These are phyloP conservation scores for Gracilaria caudata DNA, from an alignment of 23 red algal species.

Conservation along the genomic window DNA sequence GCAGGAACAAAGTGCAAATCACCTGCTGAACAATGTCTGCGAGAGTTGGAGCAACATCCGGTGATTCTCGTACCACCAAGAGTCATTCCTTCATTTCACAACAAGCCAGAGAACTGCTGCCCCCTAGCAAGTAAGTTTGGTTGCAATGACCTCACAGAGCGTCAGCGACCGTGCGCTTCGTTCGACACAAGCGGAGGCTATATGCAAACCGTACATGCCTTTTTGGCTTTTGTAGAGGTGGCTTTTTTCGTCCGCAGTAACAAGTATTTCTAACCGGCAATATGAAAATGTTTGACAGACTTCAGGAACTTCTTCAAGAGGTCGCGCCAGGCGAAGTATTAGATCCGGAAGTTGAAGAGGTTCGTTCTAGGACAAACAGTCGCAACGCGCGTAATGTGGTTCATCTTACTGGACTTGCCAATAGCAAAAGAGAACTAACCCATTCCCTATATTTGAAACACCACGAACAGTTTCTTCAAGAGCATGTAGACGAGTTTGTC, in stretches of 20 bases:
- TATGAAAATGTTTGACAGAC: conserved; percentile 26
- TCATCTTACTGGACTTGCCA: background rate
- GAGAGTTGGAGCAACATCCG: conserved; percentile 43
- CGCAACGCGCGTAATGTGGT: background rate
- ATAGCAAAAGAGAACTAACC: background rate
- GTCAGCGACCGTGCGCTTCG: background rate
- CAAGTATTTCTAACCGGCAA: conserved; percentile 11
- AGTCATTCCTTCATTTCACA: background rate
- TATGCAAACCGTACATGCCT: background rate
- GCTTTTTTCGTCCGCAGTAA: background rate
- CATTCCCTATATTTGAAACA: background rate
- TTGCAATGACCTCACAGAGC: background rate
- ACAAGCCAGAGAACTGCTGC: conserved; percentile 32
- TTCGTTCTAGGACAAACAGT: background rate
- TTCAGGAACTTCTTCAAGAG: conserved; percentile 76
- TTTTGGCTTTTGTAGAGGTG: background rate
- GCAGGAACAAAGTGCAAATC: background rate
- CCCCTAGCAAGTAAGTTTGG: conserved; percentile 20
- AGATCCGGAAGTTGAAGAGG: conserved; percentile 84
- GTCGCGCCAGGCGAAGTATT: conserved; percentile 87
- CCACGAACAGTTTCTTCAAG: conserved; percentile 80
- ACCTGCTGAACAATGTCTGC: conserved; percentile 26
- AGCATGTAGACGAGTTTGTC: conserved; percentile 97
- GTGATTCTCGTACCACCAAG: background rate
- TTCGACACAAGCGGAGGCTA: background rate